Percentiles rank a stretch among this genome's conserved stretches.
These are phyloP conservation scores for Setaria italica DNA, from an alignment of 202 grass and related monocot genomes.

Conservation along the genomic window DNA sequence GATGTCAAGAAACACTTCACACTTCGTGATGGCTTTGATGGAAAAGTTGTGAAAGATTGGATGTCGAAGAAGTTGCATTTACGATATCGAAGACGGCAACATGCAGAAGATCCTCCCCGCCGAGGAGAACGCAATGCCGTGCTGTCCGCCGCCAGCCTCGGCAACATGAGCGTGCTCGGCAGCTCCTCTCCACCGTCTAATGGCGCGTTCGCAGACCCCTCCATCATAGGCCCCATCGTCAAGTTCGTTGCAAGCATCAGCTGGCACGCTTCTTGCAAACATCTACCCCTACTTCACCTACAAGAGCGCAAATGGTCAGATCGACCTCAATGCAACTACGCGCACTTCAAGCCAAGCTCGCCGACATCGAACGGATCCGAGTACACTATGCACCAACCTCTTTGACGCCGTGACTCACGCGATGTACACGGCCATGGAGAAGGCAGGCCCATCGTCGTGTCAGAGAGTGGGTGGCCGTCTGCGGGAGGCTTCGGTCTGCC, in stretches of 20 bases:
- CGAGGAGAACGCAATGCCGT: slow-evolving; percentile 53
- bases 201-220: slow-evolving; percentile 1
- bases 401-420: slow-evolving; percentile 49
- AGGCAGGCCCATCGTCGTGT: slow-evolving; percentile 41
- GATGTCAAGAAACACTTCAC: too few species aligned
- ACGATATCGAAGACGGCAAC: not conserved
- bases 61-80: too few species aligned
- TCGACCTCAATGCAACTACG: slow-evolving; percentile 48
- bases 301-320: not conserved
- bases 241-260: slow-evolving; percentile 40
- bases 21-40: too few species aligned
- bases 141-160: slow-evolving; percentile 11
- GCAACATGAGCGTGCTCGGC: too few species aligned
- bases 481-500: too few species aligned
- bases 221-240: slow-evolving; percentile 35
- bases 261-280: slow-evolving; percentile 49
- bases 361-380: slow-evolving; percentile 35
- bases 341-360: slow-evolving; percentile 48
- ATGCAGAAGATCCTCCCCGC: slow-evolving; percentile 41
- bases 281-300: slow-evolving; percentile 55
- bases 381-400: slow-evolving; percentile 47
- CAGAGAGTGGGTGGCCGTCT: slow-evolving; percentile 67
- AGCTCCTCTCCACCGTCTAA: slow-evolving; percentile 35
- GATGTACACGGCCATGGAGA: too few species aligned
- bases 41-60: too few species aligned